These are phyloP conservation scores for Nymphaea thermarum DNA, from an alignment of 164 flowering plant species.

Conservation along the genomic window DNA sequence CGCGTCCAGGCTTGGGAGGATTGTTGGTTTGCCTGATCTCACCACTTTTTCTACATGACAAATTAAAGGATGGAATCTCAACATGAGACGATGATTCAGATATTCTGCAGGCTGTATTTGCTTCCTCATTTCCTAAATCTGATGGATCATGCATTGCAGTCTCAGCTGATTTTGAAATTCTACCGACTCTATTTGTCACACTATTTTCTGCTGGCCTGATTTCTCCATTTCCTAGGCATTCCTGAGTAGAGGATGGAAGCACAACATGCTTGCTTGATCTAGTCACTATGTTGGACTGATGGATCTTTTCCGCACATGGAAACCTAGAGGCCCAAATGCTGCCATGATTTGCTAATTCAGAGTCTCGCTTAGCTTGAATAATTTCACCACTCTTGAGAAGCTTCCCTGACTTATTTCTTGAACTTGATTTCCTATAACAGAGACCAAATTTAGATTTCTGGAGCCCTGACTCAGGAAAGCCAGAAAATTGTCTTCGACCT, in stretches of 20 bases:
- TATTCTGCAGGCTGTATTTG: conserved; percentile 1
- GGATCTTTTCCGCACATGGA: not conserved
- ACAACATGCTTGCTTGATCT: not conserved
- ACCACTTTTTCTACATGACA: not conserved
- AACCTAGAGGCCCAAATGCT: not conserved
- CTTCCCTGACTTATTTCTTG: conserved; percentile 14
- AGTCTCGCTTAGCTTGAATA: conserved; percentile 14
- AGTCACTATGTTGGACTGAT: not conserved
- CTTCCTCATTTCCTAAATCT: not conserved
- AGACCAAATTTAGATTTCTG: conserved; percentile 18
- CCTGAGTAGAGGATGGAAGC: not conserved
- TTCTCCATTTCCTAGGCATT: not conserved
- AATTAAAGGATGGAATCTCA: conserved; percentile 19
- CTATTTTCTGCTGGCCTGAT: not conserved
- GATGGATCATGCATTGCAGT: not conserved
- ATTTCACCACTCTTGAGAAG: conserved; percentile 7
- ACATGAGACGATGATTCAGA: conserved; percentile 15
- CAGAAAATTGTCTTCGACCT: conserved; percentile 7
- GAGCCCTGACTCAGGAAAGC: conserved; percentile 16
- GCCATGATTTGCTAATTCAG: not conserved
- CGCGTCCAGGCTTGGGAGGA: not conserved
- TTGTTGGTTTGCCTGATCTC: not conserved
- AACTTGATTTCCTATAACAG: conserved; percentile 19
- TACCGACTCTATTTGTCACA: not conserved
- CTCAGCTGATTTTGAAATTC: not conserved